Evolutionary conservation across 345 rosid genomes (phyloP).

Genomic region (Pseudoturritis turrita): DNA sequence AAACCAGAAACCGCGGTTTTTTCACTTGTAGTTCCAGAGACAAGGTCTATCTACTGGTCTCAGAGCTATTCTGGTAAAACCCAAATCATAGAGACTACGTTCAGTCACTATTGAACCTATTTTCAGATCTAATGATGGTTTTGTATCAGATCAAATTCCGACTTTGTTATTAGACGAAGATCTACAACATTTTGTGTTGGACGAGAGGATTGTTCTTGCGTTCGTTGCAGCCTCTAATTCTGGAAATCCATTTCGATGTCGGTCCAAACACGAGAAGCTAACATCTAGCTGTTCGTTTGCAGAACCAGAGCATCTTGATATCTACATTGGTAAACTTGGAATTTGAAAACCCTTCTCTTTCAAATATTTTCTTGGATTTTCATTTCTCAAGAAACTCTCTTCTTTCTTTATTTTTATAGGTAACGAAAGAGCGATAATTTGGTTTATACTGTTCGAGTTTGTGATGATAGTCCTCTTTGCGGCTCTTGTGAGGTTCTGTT

Average conservation of each 20-base stretch:
- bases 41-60: slow-evolving; percentile 71
- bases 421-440: slow-evolving; percentile 40
- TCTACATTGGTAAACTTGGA: slow-evolving; percentile 44
- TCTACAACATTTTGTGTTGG: slow-evolving; percentile 57
- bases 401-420: slow-evolving; percentile 45
- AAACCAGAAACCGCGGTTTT: slow-evolving; percentile 52
- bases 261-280: slow-evolving; percentile 54
- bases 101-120: not conserved
- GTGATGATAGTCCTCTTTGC: slow-evolving; percentile 49
- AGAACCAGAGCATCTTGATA: slow-evolving; percentile 35
- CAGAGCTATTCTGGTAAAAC: slow-evolving; percentile 63
- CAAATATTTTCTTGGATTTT: not conserved
- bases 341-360: not conserved
- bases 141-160: slow-evolving; percentile 40
- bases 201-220: slow-evolving; percentile 74
- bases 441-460: slow-evolving; percentile 69
- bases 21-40: slow-evolving; percentile 65
- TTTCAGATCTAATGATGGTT: not conserved
- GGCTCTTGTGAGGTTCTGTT: slow-evolving; percentile 65
- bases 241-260: slow-evolving; percentile 60
- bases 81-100: not conserved
- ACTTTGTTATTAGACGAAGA: slow-evolving; percentile 48
- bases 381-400: not conserved
- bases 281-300: slow-evolving; percentile 61
- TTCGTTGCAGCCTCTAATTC: slow-evolving; percentile 66